Percentiles rank a stretch among this genome's conserved stretches.
Conservation (phyloP, 176 grass and related monocot genomes). For the Bolboschoenus planiculmis region DNA sequence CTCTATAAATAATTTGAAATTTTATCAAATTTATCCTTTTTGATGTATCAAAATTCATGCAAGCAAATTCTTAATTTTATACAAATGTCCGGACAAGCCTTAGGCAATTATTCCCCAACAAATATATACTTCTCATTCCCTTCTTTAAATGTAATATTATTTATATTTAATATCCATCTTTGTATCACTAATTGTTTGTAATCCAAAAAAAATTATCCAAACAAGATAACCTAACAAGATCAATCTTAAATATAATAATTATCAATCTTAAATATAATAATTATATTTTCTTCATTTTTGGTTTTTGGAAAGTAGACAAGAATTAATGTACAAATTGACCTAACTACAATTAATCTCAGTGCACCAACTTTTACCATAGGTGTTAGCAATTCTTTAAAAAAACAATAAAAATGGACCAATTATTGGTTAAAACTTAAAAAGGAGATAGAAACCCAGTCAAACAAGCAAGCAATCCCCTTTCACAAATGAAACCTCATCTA, state of each 20-base stretch:
- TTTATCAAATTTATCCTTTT: too few relatives aligned
- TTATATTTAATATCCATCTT: neutral
- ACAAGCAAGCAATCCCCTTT: constrained; percentile 24
- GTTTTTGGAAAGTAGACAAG: neutral
- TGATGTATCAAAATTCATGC: too few relatives aligned
- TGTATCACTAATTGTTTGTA: too few relatives aligned
- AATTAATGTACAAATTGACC: neutral
- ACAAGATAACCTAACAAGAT: neutral
- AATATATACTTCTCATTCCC: too few relatives aligned
- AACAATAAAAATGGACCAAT: neutral
- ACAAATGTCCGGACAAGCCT: too few relatives aligned
- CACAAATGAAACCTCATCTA: constrained; percentile 27
- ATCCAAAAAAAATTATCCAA: too few relatives aligned
- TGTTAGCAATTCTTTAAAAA: neutral
- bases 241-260: too few relatives aligned
- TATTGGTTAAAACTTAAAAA: neutral
- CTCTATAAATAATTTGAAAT: too few relatives aligned
- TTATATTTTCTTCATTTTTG: neutral
- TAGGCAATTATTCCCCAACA: too few relatives aligned
- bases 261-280: too few relatives aligned
- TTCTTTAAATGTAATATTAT: neutral
- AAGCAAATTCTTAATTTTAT: too few relatives aligned
- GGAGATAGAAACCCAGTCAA: too few relatives aligned
- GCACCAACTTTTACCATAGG: neutral
- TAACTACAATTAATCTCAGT: neutral